phyloP scores from a whole-genome alignment of 306 rosid species.

The Castanea mollissima region DNA sequence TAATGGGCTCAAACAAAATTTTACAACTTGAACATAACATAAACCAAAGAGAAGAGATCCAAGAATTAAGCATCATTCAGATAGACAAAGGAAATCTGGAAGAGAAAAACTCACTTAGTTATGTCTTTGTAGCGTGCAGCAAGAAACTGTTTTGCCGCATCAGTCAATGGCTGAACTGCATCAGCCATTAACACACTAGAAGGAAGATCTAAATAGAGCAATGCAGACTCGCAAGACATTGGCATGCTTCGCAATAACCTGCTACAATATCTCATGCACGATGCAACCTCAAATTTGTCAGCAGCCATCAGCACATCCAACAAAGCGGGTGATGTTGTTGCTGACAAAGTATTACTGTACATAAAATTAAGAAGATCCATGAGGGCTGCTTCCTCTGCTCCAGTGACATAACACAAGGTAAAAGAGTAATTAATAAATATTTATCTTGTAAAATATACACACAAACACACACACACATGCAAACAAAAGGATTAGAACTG shows the following conservation, averaged over 20 bases:
- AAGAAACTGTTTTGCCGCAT: conserved; percentile 48
- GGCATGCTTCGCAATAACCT: conserved; percentile 31
- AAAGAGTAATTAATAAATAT: not conserved
- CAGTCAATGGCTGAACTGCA: conserved; percentile 50
- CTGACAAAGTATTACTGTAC: conserved; percentile 39
- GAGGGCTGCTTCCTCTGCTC: conserved; percentile 57
- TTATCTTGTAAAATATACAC: not conserved
- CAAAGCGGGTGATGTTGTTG: conserved; percentile 25
- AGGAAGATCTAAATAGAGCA: conserved; percentile 55
- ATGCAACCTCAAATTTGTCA: conserved; percentile 52
- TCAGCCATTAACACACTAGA: conserved; percentile 37
- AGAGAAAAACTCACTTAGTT: conserved; percentile 36
- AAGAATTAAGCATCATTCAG: not conserved
- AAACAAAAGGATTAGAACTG: not conserved
- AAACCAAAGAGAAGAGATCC: not conserved
- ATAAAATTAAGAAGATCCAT: conserved; percentile 57
- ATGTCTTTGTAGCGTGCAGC: conserved; percentile 39
- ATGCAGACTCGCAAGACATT: conserved; percentile 50
- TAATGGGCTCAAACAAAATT: not conserved
- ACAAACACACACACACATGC: not conserved
- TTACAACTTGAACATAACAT: not conserved
- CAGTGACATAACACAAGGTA: conserved; percentile 11
- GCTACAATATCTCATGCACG: conserved; percentile 51
- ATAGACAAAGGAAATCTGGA: not conserved
- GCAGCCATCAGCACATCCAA: conserved; percentile 57